Base-by-base conservation (phyloP, 305 asterid genomes). In the Euphrasia arctica region DNA sequence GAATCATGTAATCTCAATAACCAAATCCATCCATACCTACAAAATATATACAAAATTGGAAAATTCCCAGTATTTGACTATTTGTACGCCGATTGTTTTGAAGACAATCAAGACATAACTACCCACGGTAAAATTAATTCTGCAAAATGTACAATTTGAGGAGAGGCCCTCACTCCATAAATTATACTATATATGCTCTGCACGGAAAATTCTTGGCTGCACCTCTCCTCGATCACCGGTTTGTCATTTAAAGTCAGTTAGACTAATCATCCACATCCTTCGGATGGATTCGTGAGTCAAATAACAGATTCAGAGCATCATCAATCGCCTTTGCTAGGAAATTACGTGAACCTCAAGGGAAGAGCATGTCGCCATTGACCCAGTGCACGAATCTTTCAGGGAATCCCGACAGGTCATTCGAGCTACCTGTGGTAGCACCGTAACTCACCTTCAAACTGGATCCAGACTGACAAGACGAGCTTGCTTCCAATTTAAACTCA, bases 301-400 rank as follows among this genome's bases (percentile, higher is more conserved):
- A 57, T 48, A 51, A 62, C 9, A 60, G 66, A 68, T 15, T 32
- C 2, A 6, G 15, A 58, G 60, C 13, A 62, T 57, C 49, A 67
- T 57, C 49, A 67, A 32, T 54, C 28, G 18, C 28, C 27, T 39
- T 62, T 54, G 7, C 14, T 6, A 39, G 43, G 13, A 72, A 59
- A 42, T 60, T 12, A 54, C n/a, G 22, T 14, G 42, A 56, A 31
- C 60, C 56, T 86, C 82, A 84, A 60, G 76, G 85, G 60, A 83
- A 79, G 59, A 77, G 80, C 78, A 79, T 67, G 65, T 78, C 72
- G 27, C 84, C 92, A 12, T 31, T 68, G 63, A 91, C 95, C 97
- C 98, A 91, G 1, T 77, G 72, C 64, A 78, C 75, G 60, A 91
- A 91, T 76, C 75, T 75, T 59, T 85, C 86, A 1, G 95, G 80